Base-by-base conservation (phyloP, 345 rosid species). In the Hevea brasiliensis region DNA sequence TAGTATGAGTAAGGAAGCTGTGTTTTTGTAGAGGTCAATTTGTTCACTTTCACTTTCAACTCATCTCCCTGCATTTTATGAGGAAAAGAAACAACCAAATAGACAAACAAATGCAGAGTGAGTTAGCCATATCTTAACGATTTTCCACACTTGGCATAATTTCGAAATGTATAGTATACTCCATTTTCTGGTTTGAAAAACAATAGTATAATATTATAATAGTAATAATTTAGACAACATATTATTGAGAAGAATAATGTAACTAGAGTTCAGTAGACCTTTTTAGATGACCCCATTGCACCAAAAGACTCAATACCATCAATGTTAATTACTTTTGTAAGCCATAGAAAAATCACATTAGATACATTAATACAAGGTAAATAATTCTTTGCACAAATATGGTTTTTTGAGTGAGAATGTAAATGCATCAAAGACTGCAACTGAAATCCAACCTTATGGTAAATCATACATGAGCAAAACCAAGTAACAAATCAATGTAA, bases 1-100 rank as follows among this genome's bases (percentile, higher is more conserved):
- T 94, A 94, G 74, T 79, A 94, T 6, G 97, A 80, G 76, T 90
- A 94, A 21, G 98, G 98, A 76, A 94, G 97, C 81, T 94, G 98
- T 1, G 98, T 94, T 87, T 87, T 94, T 27, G 82, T 88, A 62
- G 98, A 94, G 6, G 93, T 94, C 88, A 94, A 82, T 74, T 94
- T 94, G 83, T 94, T 94, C 62, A 94, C 97, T 78, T 94, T 92
- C 84, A 94, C 97, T 68, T 75, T 87, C 84, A 94, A 77, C 35
- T 80, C 77, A 86, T 87, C 92, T 21, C 97, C 93, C 97, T 94
- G 83, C 73, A 80, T 23, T 47, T 67, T 48, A 23, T 53, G 26
- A 2, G 15, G 15, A 32, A 40, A n/a, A 40, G 56, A 61, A 64
- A 59, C 55, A 18, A 55, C 64, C 54, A n/a, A 20, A 35, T 42